Percentiles rank a stretch among this genome's conserved stretches.
Conservation (phyloP, 1,139 yeast genomes). For the Candida sp. region DNA sequence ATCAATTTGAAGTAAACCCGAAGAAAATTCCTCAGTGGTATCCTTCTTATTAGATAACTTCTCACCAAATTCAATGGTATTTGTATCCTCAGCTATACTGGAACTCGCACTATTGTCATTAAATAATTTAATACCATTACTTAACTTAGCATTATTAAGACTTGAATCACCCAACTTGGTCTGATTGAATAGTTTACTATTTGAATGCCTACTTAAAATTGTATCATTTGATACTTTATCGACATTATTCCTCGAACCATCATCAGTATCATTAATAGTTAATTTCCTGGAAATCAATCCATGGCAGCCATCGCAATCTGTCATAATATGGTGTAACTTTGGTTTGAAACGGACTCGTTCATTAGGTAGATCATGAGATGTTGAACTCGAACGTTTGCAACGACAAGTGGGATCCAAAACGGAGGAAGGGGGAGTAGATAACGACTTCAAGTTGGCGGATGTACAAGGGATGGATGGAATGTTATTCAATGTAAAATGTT, state of each 20-base stretch:
- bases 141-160: background rate
- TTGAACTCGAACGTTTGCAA: conserved; percentile 37
- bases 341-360: conserved; percentile 43
- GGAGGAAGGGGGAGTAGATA: background rate
- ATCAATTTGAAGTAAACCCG: too few species aligned
- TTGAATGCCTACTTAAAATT: too few species aligned
- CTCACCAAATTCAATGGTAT: too few species aligned
- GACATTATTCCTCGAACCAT: background rate
- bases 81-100: too few species aligned
- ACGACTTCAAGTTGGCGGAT: too few species aligned
- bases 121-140: too few species aligned
- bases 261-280: conserved; percentile 13
- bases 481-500: too few species aligned
- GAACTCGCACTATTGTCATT: too few species aligned
- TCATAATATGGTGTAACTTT: conserved; percentile 11
- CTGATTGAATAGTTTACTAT: too few species aligned
- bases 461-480: too few species aligned
- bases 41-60: background rate
- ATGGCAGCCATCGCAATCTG: conserved; percentile 30
- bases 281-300: conserved; percentile 36
- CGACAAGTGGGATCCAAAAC: conserved; percentile 4
- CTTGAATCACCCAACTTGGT: background rate
- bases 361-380: conserved; percentile 39
- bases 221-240: background rate
- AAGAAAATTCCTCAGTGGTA: too few species aligned